These are phyloP conservation scores for Erodium moschatum DNA, from an alignment of 441 rosid species.

Conservation along the genomic window DNA sequence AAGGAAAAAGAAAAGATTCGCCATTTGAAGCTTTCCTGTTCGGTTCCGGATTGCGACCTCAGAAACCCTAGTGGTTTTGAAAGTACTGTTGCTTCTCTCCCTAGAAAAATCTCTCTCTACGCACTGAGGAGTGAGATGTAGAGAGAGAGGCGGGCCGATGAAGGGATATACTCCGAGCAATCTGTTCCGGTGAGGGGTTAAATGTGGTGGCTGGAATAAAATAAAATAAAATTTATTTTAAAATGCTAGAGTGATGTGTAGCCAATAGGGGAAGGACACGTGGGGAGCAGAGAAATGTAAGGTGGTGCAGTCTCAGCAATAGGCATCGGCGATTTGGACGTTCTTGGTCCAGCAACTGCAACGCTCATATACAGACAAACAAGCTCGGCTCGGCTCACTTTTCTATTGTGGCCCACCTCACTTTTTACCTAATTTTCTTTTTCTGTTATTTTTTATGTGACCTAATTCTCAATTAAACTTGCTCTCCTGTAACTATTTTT, in stretches of 20 bases:
- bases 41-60: background rate
- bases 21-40: too few species aligned
- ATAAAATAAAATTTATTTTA: background rate
- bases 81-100: background rate
- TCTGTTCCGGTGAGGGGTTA: background rate
- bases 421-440: background rate
- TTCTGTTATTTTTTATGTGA: too few species aligned
- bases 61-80: background rate
- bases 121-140: background rate
- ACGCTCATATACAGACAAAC: background rate
- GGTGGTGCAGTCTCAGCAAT: background rate
- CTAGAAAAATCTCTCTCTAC: constrained; percentile 2
- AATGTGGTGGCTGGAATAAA: background rate
- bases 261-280: background rate
- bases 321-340: constrained; percentile 11
- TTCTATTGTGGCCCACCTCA: background rate
- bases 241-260: background rate
- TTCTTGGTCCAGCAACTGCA: background rate
- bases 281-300: constrained; percentile 5
- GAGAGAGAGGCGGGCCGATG: background rate
- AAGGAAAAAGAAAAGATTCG: too few species aligned
- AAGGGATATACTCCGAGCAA: too few species aligned
- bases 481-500: too few species aligned
- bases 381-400: background rate
- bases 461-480: too few species aligned